Conservation (phyloP, 2,329 filamentous ascomycete genomes). For the Monosporascus sp. region DNA sequence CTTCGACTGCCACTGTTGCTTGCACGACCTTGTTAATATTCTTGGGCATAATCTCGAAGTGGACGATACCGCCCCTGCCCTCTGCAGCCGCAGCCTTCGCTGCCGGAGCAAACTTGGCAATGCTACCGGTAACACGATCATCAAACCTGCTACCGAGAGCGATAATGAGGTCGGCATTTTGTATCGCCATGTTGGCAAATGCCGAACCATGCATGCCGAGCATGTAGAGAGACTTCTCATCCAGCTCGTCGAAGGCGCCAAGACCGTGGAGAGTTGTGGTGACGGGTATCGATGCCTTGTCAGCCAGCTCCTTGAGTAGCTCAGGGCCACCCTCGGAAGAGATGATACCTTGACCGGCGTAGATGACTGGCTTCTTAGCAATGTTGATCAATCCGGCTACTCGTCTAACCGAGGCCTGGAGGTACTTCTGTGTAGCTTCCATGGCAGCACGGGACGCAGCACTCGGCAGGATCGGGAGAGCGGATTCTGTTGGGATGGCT, state of each 20-base stretch:
- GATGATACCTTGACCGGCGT: slow-evolving; percentile 87
- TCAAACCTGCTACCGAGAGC: slow-evolving; percentile 92
- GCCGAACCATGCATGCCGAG: slow-evolving; percentile 97
- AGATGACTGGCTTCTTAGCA: slow-evolving; percentile 91
- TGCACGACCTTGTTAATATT: slow-evolving; percentile 99
- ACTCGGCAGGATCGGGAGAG: slow-evolving; percentile 75
- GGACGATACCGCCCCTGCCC: slow-evolving; percentile 86
- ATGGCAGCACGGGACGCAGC: slow-evolving; percentile 79
- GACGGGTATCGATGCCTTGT: slow-evolving; percentile 88
- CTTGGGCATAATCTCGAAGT: slow-evolving; percentile 99
- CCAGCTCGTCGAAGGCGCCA: slow-evolving; percentile 86
- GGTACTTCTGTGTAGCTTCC: slow-evolving; percentile 66
- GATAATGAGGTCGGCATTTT: slow-evolving; percentile 93
- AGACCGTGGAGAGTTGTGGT: slow-evolving; percentile 94
- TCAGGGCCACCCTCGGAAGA: slow-evolving; percentile 72
- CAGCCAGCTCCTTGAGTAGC: slow-evolving; percentile 78
- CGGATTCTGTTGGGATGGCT: slow-evolving; percentile 73
- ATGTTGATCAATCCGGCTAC: slow-evolving; percentile 80
- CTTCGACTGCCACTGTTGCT: slow-evolving; percentile 91
- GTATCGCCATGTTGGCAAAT: slow-evolving; percentile 97
- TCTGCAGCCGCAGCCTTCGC: slow-evolving; percentile 82
- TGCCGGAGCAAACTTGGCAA: slow-evolving; percentile 82
- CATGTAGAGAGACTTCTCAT: slow-evolving; percentile 95
- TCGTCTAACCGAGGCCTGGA: slow-evolving; percentile 67
- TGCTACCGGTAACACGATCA: slow-evolving; percentile 81